Evolutionary conservation across 441 rosid species (phyloP).

Genomic region (Erodium moschatum): DNA sequence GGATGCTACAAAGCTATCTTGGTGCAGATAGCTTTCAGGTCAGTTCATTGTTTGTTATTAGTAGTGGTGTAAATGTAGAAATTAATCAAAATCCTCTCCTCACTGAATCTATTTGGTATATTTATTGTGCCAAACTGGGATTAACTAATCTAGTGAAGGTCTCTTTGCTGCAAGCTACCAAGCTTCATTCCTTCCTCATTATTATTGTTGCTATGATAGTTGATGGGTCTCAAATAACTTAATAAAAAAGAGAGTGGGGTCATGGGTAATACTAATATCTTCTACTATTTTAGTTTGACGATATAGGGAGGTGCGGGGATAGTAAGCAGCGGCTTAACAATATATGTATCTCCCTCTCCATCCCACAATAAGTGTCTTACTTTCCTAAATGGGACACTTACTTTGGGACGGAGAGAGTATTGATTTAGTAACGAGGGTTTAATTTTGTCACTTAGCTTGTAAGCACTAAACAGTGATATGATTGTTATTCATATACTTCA

Average conservation of each 20-base stretch:
- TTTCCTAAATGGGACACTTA: too few relatives aligned
- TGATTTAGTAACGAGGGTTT: too few relatives aligned
- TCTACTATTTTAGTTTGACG: not conserved
- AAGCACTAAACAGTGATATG: too few relatives aligned
- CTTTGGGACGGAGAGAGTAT: too few relatives aligned
- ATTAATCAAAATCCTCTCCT: not conserved
- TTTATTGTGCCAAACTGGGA: not conserved
- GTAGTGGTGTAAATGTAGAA: not conserved
- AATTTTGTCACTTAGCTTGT: too few relatives aligned
- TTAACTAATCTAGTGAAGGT: slow-evolving; percentile 1
- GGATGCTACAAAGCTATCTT: slow-evolving; percentile 90
- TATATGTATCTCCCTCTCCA: not conserved
- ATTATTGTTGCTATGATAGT: not conserved
- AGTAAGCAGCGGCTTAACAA: not conserved
- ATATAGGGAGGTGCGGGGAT: not conserved
- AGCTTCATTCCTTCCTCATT: not conserved
- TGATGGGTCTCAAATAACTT: not conserved
- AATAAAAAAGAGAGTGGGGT: not conserved
- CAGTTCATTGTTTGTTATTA: slow-evolving; percentile 14
- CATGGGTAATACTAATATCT: not conserved
- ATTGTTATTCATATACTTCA: not conserved
- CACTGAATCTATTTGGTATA: not conserved
- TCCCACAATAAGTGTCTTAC: not conserved
- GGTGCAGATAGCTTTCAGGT: slow-evolving; percentile 94
- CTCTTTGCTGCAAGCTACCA: not conserved